A percentile compares a stretch with the other conserved stretches of the same genome.
Evolutionary conservation across 1,139 yeast genomes (phyloP).

Genomic region (Meyerozyma guilliermondii): DNA sequence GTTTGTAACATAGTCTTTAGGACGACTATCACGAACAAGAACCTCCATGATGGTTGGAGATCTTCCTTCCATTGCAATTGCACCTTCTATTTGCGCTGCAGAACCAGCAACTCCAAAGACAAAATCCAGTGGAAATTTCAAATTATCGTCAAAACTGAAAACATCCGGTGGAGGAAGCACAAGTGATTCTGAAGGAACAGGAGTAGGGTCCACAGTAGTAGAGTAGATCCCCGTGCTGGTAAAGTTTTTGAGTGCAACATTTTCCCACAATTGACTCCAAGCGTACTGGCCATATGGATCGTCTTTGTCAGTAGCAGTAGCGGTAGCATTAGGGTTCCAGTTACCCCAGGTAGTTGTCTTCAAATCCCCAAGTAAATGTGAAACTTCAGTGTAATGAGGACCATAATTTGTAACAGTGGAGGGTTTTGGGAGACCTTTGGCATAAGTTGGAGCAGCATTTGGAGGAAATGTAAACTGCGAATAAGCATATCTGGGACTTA

Average conservation of each 20-base stretch:
- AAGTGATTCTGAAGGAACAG: conserved; percentile 16
- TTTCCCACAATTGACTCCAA: conserved; percentile 17
- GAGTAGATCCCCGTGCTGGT: conserved; percentile 14
- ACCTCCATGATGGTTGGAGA: conserved; percentile 28
- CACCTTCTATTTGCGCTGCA: conserved; percentile 33
- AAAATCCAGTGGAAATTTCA: conserved; percentile 17
- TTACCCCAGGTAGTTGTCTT: conserved; percentile 15
- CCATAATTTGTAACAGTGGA: conserved; percentile 10
- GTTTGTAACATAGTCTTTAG: conserved; percentile 22
- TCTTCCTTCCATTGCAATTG: conserved; percentile 27
- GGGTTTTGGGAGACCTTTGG: conserved; percentile 6
- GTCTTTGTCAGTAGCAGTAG: conserved; percentile 14
- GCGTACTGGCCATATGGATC: conserved; percentile 20
- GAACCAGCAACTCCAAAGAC: conserved; percentile 22
- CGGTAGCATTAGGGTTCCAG: conserved; percentile 13
- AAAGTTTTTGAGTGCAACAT: conserved; percentile 12
- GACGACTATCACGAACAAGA: conserved; percentile 7
- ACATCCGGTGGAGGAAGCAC: conserved; percentile 17
- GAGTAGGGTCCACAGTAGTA: conserved; percentile 18
- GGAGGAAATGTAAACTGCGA: background rate
- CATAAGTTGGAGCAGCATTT: conserved; percentile 10
- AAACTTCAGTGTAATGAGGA: conserved; percentile 10
- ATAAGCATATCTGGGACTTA: background rate
- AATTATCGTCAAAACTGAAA: conserved; percentile 12
- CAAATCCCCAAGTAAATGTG: conserved; percentile 8